These are phyloP conservation scores for Volvox africanus DNA, from an alignment of 139 green algal species.

Conservation along the genomic window DNA sequence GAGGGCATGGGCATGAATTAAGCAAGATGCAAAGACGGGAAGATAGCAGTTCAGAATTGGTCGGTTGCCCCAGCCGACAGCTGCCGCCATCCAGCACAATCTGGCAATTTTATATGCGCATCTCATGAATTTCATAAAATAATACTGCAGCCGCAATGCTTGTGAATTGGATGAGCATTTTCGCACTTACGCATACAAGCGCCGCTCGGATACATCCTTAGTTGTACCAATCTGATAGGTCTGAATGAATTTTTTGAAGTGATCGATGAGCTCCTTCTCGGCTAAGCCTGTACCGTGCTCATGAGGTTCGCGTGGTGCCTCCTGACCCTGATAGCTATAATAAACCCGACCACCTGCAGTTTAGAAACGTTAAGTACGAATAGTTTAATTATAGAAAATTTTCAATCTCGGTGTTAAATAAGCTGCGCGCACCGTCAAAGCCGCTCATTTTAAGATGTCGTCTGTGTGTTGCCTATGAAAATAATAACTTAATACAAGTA, in stretches of 20 bases:
- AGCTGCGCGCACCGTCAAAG: constrained; percentile 38
- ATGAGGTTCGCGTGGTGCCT: background rate
- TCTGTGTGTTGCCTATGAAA: too few species aligned
- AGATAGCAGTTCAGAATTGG: too few species aligned
- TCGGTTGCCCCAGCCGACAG: too few species aligned
- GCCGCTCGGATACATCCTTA: constrained; percentile 30
- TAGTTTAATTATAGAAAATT: background rate
- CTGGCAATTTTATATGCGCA: too few species aligned
- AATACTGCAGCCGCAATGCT: too few species aligned
- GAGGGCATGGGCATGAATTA: too few species aligned
- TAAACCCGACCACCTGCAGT: constrained; percentile 33
- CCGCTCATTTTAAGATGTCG: constrained; percentile 42
- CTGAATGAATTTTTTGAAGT: constrained; percentile 47
- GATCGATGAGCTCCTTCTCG: constrained; percentile 12
- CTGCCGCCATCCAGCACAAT: too few species aligned
- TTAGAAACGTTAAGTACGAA: background rate
- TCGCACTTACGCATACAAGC: constrained; percentile 33
- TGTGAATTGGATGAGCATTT: background rate
- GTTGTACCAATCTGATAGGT: constrained; percentile 41
- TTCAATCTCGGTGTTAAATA: background rate
- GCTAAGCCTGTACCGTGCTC: background rate
- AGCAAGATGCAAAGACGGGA: too few species aligned
- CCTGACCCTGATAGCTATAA: constrained; percentile 33
- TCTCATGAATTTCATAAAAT: too few species aligned
- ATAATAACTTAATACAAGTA: too few species aligned